phyloP scores from a whole-genome alignment of 1,284 basidiomycete species.

The Cryptococcus floricola region DNA sequence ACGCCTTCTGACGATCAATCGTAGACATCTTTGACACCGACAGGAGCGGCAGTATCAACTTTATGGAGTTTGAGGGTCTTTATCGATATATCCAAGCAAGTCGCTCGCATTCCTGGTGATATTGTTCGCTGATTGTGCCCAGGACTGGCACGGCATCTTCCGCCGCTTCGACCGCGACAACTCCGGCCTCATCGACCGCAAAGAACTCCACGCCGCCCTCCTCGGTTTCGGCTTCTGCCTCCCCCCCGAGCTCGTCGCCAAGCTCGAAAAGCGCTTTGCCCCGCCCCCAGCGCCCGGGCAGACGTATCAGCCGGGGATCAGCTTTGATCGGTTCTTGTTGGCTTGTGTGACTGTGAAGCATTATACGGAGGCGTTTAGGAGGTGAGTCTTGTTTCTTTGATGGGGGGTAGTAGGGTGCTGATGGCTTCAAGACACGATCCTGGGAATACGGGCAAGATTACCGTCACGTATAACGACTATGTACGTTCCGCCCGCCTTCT shows the following conservation, averaged over 20 bases:
- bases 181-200: constrained; percentile 45
- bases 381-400: constrained; percentile 10
- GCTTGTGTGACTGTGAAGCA: constrained; percentile 49
- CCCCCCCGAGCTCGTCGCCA: constrained; percentile 41
- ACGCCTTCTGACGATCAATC: background rate
- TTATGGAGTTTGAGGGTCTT: constrained; percentile 47
- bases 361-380: constrained; percentile 46
- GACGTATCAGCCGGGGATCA: constrained; percentile 29
- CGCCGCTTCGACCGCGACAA: constrained; percentile 47
- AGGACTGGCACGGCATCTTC: constrained; percentile 50
- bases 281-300: constrained; percentile 37
- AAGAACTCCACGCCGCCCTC: constrained; percentile 45
- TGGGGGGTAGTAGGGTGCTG: background rate
- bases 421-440: constrained; percentile 28
- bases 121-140: background rate
- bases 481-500: constrained; percentile 24
- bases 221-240: constrained; percentile 47
- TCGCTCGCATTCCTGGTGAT: background rate
- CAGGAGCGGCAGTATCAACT: constrained; percentile 45
- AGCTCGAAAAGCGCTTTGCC: constrained; percentile 45
- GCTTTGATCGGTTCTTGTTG: constrained; percentile 49
- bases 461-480: constrained; percentile 46
- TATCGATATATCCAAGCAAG: constrained; percentile 46
- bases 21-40: constrained; percentile 48
- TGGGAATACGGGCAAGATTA: constrained; percentile 36